A percentile compares a stretch with the other conserved stretches of the same genome.
Conservation (phyloP, 148 eudicot species). For the Cornus controversa region DNA sequence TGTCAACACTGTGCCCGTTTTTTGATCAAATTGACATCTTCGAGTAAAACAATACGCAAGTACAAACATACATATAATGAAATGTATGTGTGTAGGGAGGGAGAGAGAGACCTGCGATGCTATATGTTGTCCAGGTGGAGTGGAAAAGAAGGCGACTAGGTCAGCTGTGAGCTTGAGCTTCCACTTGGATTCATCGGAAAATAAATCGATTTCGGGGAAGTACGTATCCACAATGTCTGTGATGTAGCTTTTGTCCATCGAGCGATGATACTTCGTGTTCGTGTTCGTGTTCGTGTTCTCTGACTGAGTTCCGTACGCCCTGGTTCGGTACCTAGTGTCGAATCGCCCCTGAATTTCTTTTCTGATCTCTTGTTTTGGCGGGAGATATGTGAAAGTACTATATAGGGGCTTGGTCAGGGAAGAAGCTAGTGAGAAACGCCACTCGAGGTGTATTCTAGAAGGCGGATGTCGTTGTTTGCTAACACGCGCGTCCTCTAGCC, state of each 20-base stretch:
- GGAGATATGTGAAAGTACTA: not conserved
- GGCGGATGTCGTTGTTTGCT: not conserved
- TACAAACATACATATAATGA: not conserved
- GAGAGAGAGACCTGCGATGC: constrained; percentile 52
- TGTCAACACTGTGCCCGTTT: not conserved
- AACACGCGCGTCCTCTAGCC: not conserved
- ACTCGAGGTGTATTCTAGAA: constrained; percentile 1
- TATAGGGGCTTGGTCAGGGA: too few species aligned
- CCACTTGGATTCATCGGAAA: constrained; percentile 40
- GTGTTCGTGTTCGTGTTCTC: constrained; percentile 31
- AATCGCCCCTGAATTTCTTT: not conserved
- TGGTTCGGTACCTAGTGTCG: not conserved
- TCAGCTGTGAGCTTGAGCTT: constrained; percentile 46
- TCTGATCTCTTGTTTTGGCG: constrained; percentile 9
- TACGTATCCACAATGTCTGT: constrained; percentile 46
- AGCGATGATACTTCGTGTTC: constrained; percentile 28
- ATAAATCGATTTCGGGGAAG: constrained; percentile 56
- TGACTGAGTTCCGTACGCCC: constrained; percentile 21
- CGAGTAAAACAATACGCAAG: not conserved
- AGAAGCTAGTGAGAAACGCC: not conserved
- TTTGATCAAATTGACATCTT: not conserved
- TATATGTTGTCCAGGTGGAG: constrained; percentile 48
- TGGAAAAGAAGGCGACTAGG: constrained; percentile 63
- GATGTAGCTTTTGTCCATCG: constrained; percentile 27
- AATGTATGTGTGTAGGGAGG: not conserved